These are phyloP conservation scores for Metschnikowia henanensis DNA, from an alignment of 805 yeast genomes.

Conservation along the genomic window DNA sequence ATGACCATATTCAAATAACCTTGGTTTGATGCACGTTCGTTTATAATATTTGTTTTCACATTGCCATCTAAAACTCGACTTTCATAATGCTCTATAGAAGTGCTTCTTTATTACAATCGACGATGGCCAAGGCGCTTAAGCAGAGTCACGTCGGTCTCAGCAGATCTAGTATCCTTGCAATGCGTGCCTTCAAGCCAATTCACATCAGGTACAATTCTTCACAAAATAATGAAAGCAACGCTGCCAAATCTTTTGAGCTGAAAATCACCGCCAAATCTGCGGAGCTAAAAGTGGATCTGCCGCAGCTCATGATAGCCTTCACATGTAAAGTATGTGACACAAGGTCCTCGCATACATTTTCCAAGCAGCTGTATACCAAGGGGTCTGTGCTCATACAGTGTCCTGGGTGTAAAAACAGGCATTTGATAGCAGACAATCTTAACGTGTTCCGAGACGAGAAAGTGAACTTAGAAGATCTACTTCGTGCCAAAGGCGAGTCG, in stretches of 20 bases:
- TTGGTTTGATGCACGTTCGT: no score
- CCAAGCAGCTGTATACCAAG: conserved; percentile 84
- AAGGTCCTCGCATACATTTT: conserved; percentile 84
- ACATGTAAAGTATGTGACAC: conserved; percentile 87
- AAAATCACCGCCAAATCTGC: conserved; percentile 3
- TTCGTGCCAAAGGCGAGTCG: conserved; percentile 73
- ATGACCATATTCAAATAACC: no score
- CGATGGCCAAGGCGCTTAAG: conserved; percentile 1
- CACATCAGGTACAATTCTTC: conserved; percentile 6
- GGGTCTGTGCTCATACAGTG: conserved; percentile 91
- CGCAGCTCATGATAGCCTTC: conserved; percentile 83
- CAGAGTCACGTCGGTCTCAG: background rate
- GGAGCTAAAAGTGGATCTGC: conserved; percentile 61
- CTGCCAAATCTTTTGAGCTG: background rate
- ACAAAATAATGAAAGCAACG: background rate
- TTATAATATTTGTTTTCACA: no score
- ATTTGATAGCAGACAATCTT: conserved; percentile 76
- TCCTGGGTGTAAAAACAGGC: conserved; percentile 87
- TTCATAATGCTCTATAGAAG: conserved; percentile 1
- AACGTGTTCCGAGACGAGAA: conserved; percentile 76
- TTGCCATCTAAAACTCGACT: no score
- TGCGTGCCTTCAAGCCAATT: background rate
- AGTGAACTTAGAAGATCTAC: conserved; percentile 77
- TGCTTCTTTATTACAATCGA: background rate
- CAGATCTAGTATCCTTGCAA: background rate